Base-by-base conservation (phyloP, 73 alveolate species). In the Strombidium stylifer region DNA sequence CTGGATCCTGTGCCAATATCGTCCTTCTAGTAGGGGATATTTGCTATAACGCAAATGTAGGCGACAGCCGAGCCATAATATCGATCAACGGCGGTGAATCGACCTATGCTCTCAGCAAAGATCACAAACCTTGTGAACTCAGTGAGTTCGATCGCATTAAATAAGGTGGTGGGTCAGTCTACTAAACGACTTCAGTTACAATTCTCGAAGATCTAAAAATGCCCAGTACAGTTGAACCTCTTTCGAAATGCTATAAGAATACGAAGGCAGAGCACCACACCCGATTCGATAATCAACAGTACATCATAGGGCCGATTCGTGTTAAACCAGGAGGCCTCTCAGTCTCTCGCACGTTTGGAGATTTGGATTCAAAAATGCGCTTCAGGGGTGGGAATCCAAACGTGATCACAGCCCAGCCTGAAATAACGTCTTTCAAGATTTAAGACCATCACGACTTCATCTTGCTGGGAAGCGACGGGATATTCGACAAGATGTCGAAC, bases 1-100 rank as follows among this genome's bases (percentile, higher is more conserved):
- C 97, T 42, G 99, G 99, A 16, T 90, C 98, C 15, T 96, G 99
- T 71, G 98, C 98, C 10, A 84, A 84, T 12, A 86, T 91, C 26
- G 85, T 83, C 18, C 53, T 96, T 54, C 69, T 91, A 37, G 93
- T 96, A 26, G 96, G 92, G 24, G 94, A 93, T 57, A 83, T 90
- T 34, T 85, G 95, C 55, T 96, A 84, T 81, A 87, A 89, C 1
- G 98, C 98, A 0, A 96, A 96, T 77, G 98, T 94, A 14, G 99
- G 99, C 1, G 99, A 96, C 65, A 71, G 95, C 46, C 71, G 99
- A 56, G 95, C 98, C n/a, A 87, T 96, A 0, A 67, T 96, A 65
- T 78, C 96, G 52, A 96, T 93, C 14, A 86, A 90, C 23, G 89
- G 82, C 24, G 98, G 97, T 42, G 69, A 69, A 51, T 86, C 87